Evolutionary conservation across 257 asterid species (phyloP), one percentile per base, ranked within the genome.

Genomic region (Primulina eburnea): DNA sequence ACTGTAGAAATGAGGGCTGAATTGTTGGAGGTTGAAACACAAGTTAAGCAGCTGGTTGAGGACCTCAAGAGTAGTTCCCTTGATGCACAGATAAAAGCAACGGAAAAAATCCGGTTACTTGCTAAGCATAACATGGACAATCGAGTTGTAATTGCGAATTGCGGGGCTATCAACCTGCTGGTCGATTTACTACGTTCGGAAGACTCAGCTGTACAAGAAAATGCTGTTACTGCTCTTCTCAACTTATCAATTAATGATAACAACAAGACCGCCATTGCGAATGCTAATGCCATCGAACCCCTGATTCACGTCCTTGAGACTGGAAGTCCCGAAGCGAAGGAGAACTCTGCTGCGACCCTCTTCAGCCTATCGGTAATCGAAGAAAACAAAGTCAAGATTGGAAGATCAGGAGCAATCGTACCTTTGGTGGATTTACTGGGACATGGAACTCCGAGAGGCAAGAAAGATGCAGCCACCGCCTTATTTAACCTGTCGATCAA

Each of bases 161-260:
- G 83, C 65, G 96, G 93, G 64, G 84, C 85, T 76, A 84, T 89
- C 71, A 68, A 26, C 80, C 58, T 81, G 73, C 73, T 89, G 83
- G 95, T 89, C 65, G 57, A 73, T 69, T 84, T 89, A 56, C 96
- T 89, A 17, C 83, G 70, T 24, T 86, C 90, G 7, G 21, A 82
- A 43, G 92, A 89, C 77, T 10, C 64, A 35, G 74, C 79, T 58
- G 81, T 83, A 20, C 95, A 87, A 71, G 96, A 89, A 75, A 79
- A 86, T 63, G 88, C 96, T 32, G 96, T 88, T 33, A 90, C 97
- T 53, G 97, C 97, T 71, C 97, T 90, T 71, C 94, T 90, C 56
- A 90, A 90, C 82, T 76, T 90, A 69, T 90, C 96, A 21, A 87
- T 89, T 58, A 84, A 87, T 43, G 95, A 87, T 59, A 84, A 85